A percentile compares a stretch with the other conserved stretches of the same genome.
Evolutionary conservation across 768 basidiomycete species (phyloP).

Genomic region (Chalciporus piperatus): DNA sequence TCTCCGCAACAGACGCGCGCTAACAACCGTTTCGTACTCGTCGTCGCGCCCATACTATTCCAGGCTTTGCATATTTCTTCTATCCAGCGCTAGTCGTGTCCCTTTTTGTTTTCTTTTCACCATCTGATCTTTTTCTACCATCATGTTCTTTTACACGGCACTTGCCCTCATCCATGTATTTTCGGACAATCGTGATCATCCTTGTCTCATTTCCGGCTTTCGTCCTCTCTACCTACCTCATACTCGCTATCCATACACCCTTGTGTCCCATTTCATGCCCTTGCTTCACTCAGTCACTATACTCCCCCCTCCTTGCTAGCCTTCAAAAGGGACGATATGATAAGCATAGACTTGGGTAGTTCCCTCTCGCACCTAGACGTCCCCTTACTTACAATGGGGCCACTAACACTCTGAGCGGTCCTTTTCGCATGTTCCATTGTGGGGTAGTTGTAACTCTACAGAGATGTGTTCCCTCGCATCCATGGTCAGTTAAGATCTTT

Average conservation of each 20-base stretch:
- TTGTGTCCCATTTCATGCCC: not conserved
- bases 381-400: not conserved
- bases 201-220: not conserved
- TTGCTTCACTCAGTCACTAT: not conserved
- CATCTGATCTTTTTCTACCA: slow-evolving; percentile 3
- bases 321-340: slow-evolving; percentile 14
- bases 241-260: not conserved
- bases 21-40: slow-evolving; percentile 5
- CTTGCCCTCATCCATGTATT: slow-evolving; percentile 17
- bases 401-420: not conserved
- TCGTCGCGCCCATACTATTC: not conserved
- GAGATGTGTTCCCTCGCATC: not conserved
- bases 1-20: slow-evolving; percentile 20
- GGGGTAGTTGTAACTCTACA: slow-evolving; percentile 21
- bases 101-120: not conserved
- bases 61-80: not conserved
- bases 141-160: slow-evolving; percentile 8
- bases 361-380: slow-evolving; percentile 8
- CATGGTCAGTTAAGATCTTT: not conserved
- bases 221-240: no score
- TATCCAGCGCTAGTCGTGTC: not conserved
- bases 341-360: slow-evolving; percentile 15
- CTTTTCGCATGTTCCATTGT: slow-evolving; percentile 11
- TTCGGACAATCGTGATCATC: slow-evolving; percentile 11
- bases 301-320: not conserved